phyloP scores from a whole-genome alignment of 129 eudicot genomes.

The Centrapalus pauciflorus region DNA sequence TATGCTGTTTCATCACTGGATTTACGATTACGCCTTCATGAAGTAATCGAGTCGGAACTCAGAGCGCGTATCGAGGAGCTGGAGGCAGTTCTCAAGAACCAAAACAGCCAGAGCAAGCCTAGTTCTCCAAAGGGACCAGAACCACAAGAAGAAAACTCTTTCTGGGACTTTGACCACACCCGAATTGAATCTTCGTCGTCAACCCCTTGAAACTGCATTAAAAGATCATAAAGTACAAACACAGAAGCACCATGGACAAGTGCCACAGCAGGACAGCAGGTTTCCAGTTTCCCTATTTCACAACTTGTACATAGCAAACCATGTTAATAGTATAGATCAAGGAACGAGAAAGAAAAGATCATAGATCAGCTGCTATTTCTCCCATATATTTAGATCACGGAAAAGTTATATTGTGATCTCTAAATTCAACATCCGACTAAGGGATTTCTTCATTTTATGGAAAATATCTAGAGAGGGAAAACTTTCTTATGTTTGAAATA shows the following conservation, averaged over 20 bases:
- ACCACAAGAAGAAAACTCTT: conserved; percentile 34
- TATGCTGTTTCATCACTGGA: conserved; percentile 59
- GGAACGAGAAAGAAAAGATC: background rate
- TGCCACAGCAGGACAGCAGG: no score
- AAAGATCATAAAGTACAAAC: conserved; percentile 14
- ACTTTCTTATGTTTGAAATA: conserved; percentile 87
- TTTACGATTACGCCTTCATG: conserved; percentile 57
- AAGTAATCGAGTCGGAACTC: conserved; percentile 58
- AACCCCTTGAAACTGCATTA: conserved; percentile 22
- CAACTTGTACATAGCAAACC: background rate
- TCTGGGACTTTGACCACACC: conserved; percentile 28
- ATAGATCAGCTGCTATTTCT: background rate
- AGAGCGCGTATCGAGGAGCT: conserved; percentile 55
- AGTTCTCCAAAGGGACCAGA: conserved; percentile 18
- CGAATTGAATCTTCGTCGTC: conserved; percentile 46
- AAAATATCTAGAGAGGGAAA: conserved; percentile 46
- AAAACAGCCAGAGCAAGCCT: conserved; percentile 21
- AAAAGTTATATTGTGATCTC: background rate
- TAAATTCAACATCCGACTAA: background rate
- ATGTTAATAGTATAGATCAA: background rate
- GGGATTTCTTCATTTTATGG: conserved; percentile 4
- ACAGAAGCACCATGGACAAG: conserved; percentile 6
- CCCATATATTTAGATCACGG: background rate
- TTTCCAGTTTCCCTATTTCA: no score
- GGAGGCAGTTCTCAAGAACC: conserved; percentile 38